phyloP scores from a whole-genome alignment of 2,329 filamentous ascomycete species.

The Phaeosphaeria sp. region DNA sequence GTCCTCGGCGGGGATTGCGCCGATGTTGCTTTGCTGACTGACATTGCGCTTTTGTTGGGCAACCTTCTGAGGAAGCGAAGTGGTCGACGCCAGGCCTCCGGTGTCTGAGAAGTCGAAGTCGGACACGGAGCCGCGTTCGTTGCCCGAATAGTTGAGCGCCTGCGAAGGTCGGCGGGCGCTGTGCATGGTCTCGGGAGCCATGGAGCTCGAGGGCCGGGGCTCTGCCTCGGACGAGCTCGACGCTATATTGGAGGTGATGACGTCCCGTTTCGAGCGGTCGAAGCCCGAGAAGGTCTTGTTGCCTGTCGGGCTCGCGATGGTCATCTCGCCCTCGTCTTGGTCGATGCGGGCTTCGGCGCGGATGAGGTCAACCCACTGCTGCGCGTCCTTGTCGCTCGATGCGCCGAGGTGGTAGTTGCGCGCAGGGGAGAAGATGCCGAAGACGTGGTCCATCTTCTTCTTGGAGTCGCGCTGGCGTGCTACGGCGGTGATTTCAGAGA shows the following conservation, averaged over 20 bases:
- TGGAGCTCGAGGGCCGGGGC: constrained; percentile 34
- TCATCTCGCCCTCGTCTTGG: constrained; percentile 85
- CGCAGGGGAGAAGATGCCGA: constrained; percentile 89
- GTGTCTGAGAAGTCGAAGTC: constrained; percentile 88
- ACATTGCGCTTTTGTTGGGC: constrained; percentile 56
- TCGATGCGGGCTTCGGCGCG: constrained; percentile 82
- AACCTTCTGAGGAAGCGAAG: constrained; percentile 43
- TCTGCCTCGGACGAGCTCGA: constrained; percentile 58
- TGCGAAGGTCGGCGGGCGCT: constrained; percentile 65
- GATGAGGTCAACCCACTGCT: constrained; percentile 86
- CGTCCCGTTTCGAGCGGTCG: constrained; percentile 36
- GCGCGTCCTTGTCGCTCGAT: constrained; percentile 72
- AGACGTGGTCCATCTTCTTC: constrained; percentile 83
- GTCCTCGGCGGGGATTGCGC: constrained; percentile 68
- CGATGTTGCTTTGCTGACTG: constrained; percentile 67
- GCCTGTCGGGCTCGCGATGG: constrained; percentile 71
- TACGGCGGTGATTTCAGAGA: constrained; percentile 90
- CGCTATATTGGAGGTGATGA: constrained; percentile 26
- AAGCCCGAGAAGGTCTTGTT: constrained; percentile 55
- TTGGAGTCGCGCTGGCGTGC: constrained; percentile 89
- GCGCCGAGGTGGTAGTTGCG: constrained; percentile 93
- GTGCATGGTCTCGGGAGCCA: constrained; percentile 39
- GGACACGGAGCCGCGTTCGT: constrained; percentile 78
- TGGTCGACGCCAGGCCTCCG: constrained; percentile 60
- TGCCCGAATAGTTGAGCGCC: constrained; percentile 67